These are phyloP conservation scores for Mikania micrantha DNA, from an alignment of 129 eudicot species.

Conservation along the genomic window DNA sequence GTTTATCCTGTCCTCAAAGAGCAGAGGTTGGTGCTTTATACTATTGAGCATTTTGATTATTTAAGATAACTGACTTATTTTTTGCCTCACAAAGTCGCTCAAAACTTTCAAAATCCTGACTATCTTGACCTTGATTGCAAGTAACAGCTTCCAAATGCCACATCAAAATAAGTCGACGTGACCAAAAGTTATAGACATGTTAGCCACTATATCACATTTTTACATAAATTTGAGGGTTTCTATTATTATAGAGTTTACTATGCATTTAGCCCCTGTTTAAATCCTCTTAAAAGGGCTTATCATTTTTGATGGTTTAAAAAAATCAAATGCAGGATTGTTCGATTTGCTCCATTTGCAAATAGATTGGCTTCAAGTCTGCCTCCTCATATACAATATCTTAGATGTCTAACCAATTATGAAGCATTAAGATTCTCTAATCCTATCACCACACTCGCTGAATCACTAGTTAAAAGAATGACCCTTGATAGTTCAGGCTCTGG, in stretches of 20 bases:
- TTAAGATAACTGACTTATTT: not conserved
- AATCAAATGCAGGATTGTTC: slow-evolving; percentile 49
- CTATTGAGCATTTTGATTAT: not conserved
- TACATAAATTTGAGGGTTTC: not conserved
- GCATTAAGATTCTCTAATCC: slow-evolving; percentile 62
- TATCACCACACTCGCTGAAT: slow-evolving; percentile 50
- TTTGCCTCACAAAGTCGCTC: not conserved
- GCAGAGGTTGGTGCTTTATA: slow-evolving; percentile 40
- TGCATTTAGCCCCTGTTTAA: not conserved
- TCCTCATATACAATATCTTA: slow-evolving; percentile 57
- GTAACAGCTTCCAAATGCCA: not conserved
- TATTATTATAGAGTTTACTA: not conserved
- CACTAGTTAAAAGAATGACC: slow-evolving; percentile 56
- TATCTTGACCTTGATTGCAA: not conserved
- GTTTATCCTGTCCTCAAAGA: slow-evolving; percentile 66
- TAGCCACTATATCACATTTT: not conserved
- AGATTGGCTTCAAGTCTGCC: slow-evolving; percentile 76
- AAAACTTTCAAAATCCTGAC: not conserved
- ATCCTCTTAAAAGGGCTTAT: not conserved
- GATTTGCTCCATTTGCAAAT: slow-evolving; percentile 82
- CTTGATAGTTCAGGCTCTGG: slow-evolving; percentile 46
- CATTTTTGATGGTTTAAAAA: slow-evolving; percentile 13
- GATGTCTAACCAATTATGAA: slow-evolving; percentile 79
- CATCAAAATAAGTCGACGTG: not conserved
- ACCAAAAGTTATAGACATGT: not conserved